Percentiles rank a stretch among this genome's conserved stretches.
Conservation (phyloP, 495 filamentous ascomycete species). For the Evansstolkia leycettana region DNA sequence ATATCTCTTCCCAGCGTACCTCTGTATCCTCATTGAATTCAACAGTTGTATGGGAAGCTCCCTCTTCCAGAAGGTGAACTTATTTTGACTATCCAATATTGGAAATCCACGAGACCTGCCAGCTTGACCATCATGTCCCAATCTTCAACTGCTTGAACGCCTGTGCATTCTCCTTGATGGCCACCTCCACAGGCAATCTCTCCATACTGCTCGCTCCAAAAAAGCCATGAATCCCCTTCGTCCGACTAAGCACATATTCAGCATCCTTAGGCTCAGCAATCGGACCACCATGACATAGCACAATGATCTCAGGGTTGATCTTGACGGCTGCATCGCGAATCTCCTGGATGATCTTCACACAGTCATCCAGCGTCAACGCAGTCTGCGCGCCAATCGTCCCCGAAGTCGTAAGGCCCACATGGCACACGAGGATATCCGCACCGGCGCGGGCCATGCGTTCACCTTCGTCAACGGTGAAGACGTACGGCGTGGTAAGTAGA, state of each 20-base stretch:
- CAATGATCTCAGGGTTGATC: slow-evolving; percentile 45
- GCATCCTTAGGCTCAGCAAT: slow-evolving; percentile 52
- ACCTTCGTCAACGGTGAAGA: slow-evolving; percentile 48
- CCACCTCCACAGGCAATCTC: slow-evolving; percentile 54
- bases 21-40: too few species aligned
- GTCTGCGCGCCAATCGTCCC: slow-evolving; percentile 50
- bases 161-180: slow-evolving; percentile 48
- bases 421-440: slow-evolving; percentile 56
- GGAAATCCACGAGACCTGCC: too few species aligned
- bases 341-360: slow-evolving; percentile 43
- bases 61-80: too few species aligned
- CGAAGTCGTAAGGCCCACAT: slow-evolving; percentile 56
- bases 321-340: slow-evolving; percentile 47
- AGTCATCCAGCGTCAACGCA: slow-evolving; percentile 49
- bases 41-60: too few species aligned
- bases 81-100: too few species aligned
- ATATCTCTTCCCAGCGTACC: too few species aligned
- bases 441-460: slow-evolving; percentile 47
- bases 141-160: slow-evolving; percentile 42
- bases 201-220: slow-evolving; percentile 64
- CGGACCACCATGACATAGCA: slow-evolving; percentile 59
- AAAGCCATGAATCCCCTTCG: slow-evolving; percentile 54
- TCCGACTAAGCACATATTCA: slow-evolving; percentile 44
- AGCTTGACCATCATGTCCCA: too few species aligned
- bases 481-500: slow-evolving; percentile 56